Evolutionary conservation across 306 rosid genomes (phyloP).

Genomic region (Calophaca sinica): DNA sequence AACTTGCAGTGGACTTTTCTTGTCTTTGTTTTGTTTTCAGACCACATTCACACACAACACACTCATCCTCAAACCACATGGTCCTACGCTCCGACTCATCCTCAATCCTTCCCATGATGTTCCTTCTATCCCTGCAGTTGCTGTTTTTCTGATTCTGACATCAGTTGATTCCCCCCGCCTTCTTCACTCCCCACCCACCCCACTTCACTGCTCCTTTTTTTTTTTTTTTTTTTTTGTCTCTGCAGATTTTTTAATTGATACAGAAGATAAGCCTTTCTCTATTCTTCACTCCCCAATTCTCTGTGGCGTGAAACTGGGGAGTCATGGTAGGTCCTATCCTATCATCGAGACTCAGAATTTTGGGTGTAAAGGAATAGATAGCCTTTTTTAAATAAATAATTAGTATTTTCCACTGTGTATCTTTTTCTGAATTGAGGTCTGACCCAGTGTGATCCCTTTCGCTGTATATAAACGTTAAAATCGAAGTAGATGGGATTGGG

Average conservation of each 20-base stretch:
- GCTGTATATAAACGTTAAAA: conserved; percentile 34
- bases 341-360: conserved; percentile 44
- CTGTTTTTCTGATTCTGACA: conserved; percentile 41
- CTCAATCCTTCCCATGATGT: conserved; percentile 22
- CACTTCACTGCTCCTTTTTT: not conserved
- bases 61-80: too few relatives aligned
- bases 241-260: not conserved
- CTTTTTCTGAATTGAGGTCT: conserved; percentile 22
- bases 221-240: not conserved
- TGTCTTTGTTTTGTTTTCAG: not conserved
- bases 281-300: not conserved
- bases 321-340: conserved; percentile 38
- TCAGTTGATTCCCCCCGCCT: not conserved
- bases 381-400: not conserved
- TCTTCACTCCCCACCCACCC: not conserved
- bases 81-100: not conserved
- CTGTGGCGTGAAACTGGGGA: conserved; percentile 64
- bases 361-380: conserved; percentile 54
- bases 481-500: conserved; percentile 50
- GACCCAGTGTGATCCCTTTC: conserved; percentile 41
- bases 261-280: conserved; percentile 33
- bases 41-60: not conserved
- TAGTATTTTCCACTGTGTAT: not conserved
- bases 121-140: conserved; percentile 35
- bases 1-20: conserved; percentile 30